Conservation (phyloP, 176 grass and related monocot genomes). For the Aegilops tauschii region DNA sequence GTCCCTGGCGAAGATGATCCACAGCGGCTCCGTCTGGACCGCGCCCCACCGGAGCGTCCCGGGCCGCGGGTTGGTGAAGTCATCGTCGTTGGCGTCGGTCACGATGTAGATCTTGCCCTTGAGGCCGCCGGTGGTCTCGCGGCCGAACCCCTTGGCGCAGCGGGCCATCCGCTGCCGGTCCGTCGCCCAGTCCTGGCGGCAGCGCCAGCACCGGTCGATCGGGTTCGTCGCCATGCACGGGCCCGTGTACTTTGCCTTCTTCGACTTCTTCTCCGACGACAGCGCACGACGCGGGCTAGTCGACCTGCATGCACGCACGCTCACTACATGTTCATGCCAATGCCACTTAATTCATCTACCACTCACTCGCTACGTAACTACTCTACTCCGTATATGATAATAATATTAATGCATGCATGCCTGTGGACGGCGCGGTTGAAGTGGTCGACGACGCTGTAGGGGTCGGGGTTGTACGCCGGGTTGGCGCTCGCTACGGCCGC, state of each 20-base stretch:
- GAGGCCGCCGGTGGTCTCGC: constrained; percentile 41
- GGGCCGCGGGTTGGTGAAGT: constrained; percentile 39
- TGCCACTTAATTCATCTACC: not conserved
- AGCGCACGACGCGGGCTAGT: constrained; percentile 30
- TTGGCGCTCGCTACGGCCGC: constrained; percentile 23
- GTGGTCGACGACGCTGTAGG: constrained; percentile 44
- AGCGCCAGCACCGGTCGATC: constrained; percentile 87
- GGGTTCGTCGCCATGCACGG: constrained; percentile 72
- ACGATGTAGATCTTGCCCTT: constrained; percentile 55
- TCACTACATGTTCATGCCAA: not conserved
- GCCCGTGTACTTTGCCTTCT: constrained; percentile 1
- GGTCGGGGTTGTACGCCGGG: constrained; percentile 53
- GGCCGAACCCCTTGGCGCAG: constrained; percentile 70
- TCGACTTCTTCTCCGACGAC: not conserved
- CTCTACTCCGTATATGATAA: too few species aligned
- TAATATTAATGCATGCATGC: constrained; percentile 6
- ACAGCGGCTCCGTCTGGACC: constrained; percentile 58
- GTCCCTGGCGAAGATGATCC: constrained; percentile 68
- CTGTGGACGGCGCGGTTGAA: constrained; percentile 63
- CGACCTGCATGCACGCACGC: constrained; percentile 7
- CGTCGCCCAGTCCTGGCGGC: constrained; percentile 56
- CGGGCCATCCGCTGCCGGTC: constrained; percentile 54
- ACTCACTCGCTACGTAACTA: too few species aligned
- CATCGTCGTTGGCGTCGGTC: constrained; percentile 56
- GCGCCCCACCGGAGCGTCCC: constrained; percentile 70